Evolutionary conservation across 2,329 filamentous ascomycete genomes (phyloP).

Genomic region (Sphaceloma murrayae): DNA sequence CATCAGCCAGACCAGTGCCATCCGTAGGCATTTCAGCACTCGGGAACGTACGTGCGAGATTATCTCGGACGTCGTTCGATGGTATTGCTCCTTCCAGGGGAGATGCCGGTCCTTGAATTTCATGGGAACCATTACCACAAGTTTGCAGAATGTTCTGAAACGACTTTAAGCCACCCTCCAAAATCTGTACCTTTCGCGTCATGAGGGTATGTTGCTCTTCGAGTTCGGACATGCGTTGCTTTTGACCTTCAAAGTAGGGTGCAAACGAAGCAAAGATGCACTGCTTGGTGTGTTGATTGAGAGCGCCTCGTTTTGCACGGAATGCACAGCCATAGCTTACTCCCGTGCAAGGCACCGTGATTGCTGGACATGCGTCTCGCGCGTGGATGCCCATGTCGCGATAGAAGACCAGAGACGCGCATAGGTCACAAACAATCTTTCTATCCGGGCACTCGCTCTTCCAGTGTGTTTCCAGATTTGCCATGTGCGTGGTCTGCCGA

Average conservation of each 20-base stretch:
- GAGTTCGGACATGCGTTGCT: conserved; percentile 35
- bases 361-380: conserved; percentile 34
- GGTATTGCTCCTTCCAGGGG: too few species aligned
- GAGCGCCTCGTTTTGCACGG: conserved; percentile 31
- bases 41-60: too few species aligned
- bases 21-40: too few species aligned
- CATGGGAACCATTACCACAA: too few species aligned
- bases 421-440: conserved; percentile 35
- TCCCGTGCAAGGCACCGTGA: conserved; percentile 36
- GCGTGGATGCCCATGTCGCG: conserved; percentile 35
- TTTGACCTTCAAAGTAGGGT: conserved; percentile 36
- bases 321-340: conserved; percentile 36
- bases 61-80: too few species aligned
- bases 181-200: conserved; percentile 35
- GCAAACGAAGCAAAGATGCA: conserved; percentile 41
- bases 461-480: conserved; percentile 40
- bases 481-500: conserved; percentile 44
- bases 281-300: conserved; percentile 32
- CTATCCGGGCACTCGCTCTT: conserved; percentile 41
- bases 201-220: conserved; percentile 36
- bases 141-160: conserved; percentile 34
- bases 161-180: conserved; percentile 36
- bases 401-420: conserved; percentile 33
- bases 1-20: too few species aligned
- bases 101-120: too few species aligned